Conservation (phyloP, 768 basidiomycete genomes). For the Auricularia sp. region DNA sequence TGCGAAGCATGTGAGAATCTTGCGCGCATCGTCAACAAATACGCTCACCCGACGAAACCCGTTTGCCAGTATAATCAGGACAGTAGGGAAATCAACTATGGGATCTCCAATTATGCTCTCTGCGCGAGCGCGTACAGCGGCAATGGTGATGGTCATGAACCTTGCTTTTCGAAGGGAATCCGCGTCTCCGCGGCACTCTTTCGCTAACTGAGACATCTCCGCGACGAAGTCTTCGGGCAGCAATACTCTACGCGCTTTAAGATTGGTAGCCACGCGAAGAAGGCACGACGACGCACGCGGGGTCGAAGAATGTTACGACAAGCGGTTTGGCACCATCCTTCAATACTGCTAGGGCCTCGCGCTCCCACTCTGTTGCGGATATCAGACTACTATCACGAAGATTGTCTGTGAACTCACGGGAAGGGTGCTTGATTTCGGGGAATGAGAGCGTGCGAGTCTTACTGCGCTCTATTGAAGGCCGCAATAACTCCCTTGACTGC, state of each 20-base stretch:
- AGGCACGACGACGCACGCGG: neutral
- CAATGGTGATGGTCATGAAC: neutral
- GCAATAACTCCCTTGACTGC: neutral
- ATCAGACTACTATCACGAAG: neutral
- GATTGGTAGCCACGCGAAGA: neutral
- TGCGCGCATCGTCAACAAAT: neutral
- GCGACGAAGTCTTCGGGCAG: neutral
- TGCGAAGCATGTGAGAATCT: neutral
- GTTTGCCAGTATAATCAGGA: neutral
- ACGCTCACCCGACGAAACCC: neutral
- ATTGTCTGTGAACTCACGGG: neutral
- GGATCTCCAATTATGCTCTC: neutral
- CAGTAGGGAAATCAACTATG: neutral
- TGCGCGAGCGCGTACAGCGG: neutral
- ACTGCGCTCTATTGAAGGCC: neutral
- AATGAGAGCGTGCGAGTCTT: neutral
- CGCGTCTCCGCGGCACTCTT: neutral
- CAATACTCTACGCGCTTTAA: neutral
- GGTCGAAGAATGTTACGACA: neutral
- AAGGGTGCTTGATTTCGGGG: neutral
- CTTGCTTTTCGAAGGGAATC: neutral
- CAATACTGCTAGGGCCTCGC: neutral
- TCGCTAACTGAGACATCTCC: neutral
- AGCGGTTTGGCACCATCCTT: neutral
- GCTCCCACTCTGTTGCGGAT: neutral